Evolutionary conservation across 306 rosid species (phyloP).

Genomic region (Cucumis hystrix): DNA sequence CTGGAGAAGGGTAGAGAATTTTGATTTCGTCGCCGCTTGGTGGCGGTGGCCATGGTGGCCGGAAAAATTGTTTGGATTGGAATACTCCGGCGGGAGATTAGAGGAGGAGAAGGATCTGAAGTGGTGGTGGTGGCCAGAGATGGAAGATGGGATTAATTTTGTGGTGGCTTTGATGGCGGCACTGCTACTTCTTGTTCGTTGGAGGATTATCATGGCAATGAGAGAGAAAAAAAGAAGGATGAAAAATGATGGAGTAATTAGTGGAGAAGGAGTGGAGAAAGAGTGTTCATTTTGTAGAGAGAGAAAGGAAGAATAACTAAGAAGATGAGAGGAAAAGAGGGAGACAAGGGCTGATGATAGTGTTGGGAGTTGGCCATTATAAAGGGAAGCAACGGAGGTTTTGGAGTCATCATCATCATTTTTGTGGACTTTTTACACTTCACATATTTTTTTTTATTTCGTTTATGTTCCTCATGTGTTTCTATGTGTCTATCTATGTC

Average conservation of each 20-base stretch:
- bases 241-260: neutral
- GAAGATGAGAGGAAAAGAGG: neutral
- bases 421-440: neutral
- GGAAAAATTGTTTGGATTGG: neutral
- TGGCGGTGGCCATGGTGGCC: conserved; percentile 20
- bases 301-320: neutral
- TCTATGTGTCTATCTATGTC: too few species aligned
- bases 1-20: conserved; percentile 44
- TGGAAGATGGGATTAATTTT: neutral
- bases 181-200: neutral
- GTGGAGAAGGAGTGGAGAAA: neutral
- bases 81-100: neutral
- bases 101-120: neutral
- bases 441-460: too few species aligned
- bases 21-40: conserved; percentile 2
- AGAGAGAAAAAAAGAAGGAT: neutral
- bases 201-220: neutral
- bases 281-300: neutral
- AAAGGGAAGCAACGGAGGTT: conserved; percentile 60
- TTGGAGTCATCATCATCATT: conserved; percentile 21
- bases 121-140: neutral
- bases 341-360: conserved; percentile 31
- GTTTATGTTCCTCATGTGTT: too few species aligned
- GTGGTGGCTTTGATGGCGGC: neutral
- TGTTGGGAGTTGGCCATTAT: conserved; percentile 22